These are phyloP conservation scores for Crithidia fasciculata DNA, from an alignment of 208 protist species.

Conservation along the genomic window DNA sequence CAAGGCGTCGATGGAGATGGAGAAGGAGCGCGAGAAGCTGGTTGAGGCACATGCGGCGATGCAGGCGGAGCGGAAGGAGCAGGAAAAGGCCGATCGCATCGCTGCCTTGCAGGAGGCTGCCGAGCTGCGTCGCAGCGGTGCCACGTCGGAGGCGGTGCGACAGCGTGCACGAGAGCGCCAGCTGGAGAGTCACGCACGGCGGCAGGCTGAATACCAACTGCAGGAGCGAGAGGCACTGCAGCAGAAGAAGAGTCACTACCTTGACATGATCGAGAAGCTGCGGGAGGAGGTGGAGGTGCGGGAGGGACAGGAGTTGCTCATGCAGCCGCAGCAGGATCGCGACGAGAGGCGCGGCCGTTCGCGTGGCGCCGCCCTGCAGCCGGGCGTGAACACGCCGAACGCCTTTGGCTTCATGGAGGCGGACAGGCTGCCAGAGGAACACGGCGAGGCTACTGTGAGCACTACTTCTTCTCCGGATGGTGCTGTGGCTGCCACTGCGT, in stretches of 20 bases:
- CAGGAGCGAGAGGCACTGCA: slow-evolving; percentile 65
- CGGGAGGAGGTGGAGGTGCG: slow-evolving; percentile 71
- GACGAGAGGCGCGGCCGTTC: not conserved
- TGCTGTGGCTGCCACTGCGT: not conserved
- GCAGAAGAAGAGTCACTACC: slow-evolving; percentile 54
- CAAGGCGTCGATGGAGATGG: slow-evolving; percentile 84
- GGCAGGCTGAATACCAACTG: slow-evolving; percentile 76
- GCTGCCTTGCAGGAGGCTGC: slow-evolving; percentile 62
- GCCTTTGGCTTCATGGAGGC: slow-evolving; percentile 78
- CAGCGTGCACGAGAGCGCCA: slow-evolving; percentile 52
- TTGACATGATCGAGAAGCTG: slow-evolving; percentile 75
- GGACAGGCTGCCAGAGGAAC: slow-evolving; percentile 34
- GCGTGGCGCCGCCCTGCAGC: not conserved
- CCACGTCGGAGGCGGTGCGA: slow-evolving; percentile 49
- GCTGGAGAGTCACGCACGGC: slow-evolving; percentile 57
- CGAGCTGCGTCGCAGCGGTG: slow-evolving; percentile 58
- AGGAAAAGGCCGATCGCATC: slow-evolving; percentile 56
- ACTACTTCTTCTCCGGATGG: not conserved
- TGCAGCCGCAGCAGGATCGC: slow-evolving; percentile 12
- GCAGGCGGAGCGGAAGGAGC: slow-evolving; percentile 52
- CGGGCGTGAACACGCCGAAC: slow-evolving; percentile 24
- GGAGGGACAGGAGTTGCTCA: slow-evolving; percentile 73
- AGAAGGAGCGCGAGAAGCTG: slow-evolving; percentile 76
- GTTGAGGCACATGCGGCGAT: slow-evolving; percentile 78
- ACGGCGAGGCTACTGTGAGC: not conserved